Conservation (phyloP, 495 filamentous ascomycete genomes). For the Tetracladium marchalianum region DNA sequence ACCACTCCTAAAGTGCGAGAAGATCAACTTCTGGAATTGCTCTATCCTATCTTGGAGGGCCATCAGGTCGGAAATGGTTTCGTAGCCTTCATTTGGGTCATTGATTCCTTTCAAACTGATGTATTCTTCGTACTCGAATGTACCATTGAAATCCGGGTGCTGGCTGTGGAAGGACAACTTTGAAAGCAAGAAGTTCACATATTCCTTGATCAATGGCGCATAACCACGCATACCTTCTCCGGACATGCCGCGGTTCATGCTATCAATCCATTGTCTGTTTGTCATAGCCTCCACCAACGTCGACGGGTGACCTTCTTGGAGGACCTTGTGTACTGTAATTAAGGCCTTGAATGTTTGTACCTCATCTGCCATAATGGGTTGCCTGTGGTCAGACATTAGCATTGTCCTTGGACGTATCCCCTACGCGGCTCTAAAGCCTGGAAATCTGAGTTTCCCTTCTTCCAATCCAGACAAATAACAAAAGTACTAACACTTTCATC, state of each 20-base stretch:
- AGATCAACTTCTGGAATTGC: constrained; percentile 94
- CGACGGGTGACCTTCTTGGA: constrained; percentile 90
- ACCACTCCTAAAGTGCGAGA: constrained; percentile 84
- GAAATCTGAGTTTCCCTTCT: neutral
- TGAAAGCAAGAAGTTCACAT: constrained; percentile 85
- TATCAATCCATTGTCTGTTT: constrained; percentile 86
- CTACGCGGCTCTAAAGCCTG: neutral
- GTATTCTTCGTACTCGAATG: constrained; percentile 98
- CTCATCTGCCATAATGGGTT: constrained; percentile 92
- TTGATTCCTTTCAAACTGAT: constrained; percentile 96
- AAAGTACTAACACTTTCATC: constrained; percentile 84
- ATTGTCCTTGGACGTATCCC: constrained; percentile 1
- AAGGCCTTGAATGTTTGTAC: constrained; percentile 90
- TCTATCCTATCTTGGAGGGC: constrained; percentile 95
- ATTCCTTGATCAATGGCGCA: constrained; percentile 84
- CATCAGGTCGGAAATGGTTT: constrained; percentile 96
- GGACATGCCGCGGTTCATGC: constrained; percentile 71
- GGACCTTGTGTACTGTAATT: constrained; percentile 88
- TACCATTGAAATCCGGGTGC: constrained; percentile 97
- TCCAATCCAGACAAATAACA: neutral
- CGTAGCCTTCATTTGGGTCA: constrained; percentile 98
- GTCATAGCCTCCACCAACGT: constrained; percentile 82
- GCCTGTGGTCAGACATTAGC: constrained; percentile 35
- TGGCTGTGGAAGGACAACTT: constrained; percentile 92
- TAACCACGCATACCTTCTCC: constrained; percentile 90